These are phyloP conservation scores for Pisolithus orientalis DNA, from an alignment of 768 basidiomycete genomes.

Conservation along the genomic window DNA sequence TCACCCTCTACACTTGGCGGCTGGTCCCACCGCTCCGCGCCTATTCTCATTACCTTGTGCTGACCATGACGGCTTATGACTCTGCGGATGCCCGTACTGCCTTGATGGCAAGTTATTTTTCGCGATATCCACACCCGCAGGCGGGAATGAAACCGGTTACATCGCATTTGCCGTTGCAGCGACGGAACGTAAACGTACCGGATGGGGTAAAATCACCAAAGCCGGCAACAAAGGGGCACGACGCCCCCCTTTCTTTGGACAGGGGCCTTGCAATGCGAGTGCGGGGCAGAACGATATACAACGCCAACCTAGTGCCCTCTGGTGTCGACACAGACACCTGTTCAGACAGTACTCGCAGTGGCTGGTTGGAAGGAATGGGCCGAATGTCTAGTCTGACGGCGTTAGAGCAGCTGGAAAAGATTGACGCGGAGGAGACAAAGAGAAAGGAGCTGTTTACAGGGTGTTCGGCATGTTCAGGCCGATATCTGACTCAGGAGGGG, in stretches of 20 bases:
- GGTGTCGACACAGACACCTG: neutral
- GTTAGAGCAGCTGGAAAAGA: slow-evolving; percentile 8
- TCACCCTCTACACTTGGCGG: slow-evolving; percentile 1
- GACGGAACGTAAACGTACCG: slow-evolving; percentile 3
- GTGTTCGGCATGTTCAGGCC: no score
- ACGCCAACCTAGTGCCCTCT: neutral
- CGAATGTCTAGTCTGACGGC: neutral
- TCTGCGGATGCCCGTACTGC: slow-evolving; percentile 32
- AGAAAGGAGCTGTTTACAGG: neutral
- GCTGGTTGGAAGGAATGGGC: neutral
- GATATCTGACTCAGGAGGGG: neutral
- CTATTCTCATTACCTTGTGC: neutral
- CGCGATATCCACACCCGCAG: slow-evolving; percentile 16
- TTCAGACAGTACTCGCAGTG: neutral
- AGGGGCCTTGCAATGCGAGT: slow-evolving; percentile 10
- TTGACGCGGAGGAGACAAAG: slow-evolving; percentile 20
- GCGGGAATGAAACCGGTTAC: slow-evolving; percentile 6
- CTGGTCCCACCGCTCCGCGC: slow-evolving; percentile 8
- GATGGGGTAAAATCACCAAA: neutral
- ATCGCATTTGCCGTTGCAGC: slow-evolving; percentile 1
- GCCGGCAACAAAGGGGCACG: neutral
- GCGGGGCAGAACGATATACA: slow-evolving; percentile 28
- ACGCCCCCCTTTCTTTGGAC: neutral
- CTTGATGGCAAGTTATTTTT: slow-evolving; percentile 22
- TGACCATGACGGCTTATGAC: slow-evolving; percentile 16